Conservation (phyloP, 1,284 basidiomycete species). For the Apiotrichum sp. region DNA sequence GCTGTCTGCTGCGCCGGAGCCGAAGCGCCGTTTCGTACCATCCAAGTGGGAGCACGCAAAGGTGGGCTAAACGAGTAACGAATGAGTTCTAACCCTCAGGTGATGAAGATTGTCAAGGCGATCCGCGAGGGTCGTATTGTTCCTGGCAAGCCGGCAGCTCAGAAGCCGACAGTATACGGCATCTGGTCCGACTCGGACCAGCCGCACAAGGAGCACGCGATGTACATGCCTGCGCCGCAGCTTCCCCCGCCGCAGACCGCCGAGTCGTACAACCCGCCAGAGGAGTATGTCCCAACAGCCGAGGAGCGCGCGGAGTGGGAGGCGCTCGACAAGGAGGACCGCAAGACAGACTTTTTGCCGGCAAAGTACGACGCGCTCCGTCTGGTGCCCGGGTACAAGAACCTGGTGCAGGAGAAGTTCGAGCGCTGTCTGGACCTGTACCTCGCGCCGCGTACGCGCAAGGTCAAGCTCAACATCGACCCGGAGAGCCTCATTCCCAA, state of each 20-base stretch:
- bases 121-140: constrained; percentile 92
- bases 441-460: constrained; percentile 86
- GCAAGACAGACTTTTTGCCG: constrained; percentile 84
- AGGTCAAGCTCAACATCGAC: constrained; percentile 81
- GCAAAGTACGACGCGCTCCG: constrained; percentile 80
- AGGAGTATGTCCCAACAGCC: constrained; percentile 90
- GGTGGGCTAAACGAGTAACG: constrained; percentile 49
- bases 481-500: constrained; percentile 89
- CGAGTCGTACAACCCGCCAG: constrained; percentile 98
- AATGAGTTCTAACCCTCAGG: constrained; percentile 49
- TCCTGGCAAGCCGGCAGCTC: constrained; percentile 68
- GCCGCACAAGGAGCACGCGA: constrained; percentile 64
- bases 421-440: constrained; percentile 93
- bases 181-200: constrained; percentile 75
- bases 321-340: constrained; percentile 78
- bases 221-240: constrained; percentile 86
- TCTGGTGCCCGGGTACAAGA: constrained; percentile 83
- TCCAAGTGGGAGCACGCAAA: constrained; percentile 99
- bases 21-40: constrained; percentile 92
- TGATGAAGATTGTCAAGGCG: constrained; percentile 99
- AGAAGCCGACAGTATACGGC: constrained; percentile 72
- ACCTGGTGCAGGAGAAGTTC: constrained; percentile 91
- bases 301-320: constrained; percentile 82
- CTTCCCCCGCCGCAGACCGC: constrained; percentile 79
- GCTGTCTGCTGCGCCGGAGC: constrained; percentile 82